Conservation (phyloP, 257 asterid genomes). For the Ocimum tenuiflorum region DNA sequence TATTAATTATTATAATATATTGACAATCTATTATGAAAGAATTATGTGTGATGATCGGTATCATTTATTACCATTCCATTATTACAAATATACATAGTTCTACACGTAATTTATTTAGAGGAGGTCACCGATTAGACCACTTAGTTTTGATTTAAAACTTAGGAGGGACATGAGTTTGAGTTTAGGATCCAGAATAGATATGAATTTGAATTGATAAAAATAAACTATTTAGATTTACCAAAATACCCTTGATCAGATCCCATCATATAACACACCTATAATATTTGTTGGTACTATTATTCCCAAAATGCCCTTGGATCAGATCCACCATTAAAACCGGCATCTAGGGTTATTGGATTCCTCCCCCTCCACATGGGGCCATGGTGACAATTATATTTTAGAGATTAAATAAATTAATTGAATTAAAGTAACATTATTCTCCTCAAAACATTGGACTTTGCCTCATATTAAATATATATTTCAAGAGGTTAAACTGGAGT, state of each 20-base stretch:
- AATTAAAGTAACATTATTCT: neutral
- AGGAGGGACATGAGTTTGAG: too few species aligned
- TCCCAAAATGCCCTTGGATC: neutral
- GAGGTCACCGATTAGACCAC: too few species aligned
- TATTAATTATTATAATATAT: too few species aligned
- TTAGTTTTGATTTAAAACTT: too few species aligned
- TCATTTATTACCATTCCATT: too few species aligned
- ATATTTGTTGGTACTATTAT: neutral
- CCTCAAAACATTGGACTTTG: neutral
- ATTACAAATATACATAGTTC: too few species aligned
- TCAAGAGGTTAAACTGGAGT: neutral
- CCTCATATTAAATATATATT: neutral
- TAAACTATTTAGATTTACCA: too few species aligned
- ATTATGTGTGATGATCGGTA: too few species aligned
- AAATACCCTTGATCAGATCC: neutral
- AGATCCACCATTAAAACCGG: neutral
- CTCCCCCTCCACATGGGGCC: conserved; percentile 13
- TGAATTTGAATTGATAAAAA: too few species aligned
- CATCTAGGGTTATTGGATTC: conserved; percentile 10
- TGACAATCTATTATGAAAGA: too few species aligned
- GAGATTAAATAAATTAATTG: neutral
- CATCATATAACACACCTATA: neutral
- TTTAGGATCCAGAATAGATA: too few species aligned
- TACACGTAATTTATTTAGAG: too few species aligned
- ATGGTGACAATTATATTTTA: neutral